Evolutionary conservation across 495 filamentous ascomycete species (phyloP).

Genomic region (Amphirosellinia nigrospora): DNA sequence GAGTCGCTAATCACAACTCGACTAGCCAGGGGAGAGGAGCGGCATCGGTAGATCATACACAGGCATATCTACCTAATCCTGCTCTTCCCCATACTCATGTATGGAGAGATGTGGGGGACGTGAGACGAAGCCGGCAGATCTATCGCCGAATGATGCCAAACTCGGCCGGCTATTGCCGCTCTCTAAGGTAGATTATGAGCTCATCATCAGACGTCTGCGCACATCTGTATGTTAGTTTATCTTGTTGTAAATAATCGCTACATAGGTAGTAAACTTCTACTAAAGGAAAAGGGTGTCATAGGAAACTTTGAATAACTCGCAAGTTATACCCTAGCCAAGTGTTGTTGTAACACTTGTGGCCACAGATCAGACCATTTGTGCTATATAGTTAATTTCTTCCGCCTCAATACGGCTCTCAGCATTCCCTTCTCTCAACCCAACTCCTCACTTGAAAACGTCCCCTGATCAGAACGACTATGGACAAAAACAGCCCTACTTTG

Average conservation of each 20-base stretch:
- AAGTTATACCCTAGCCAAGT: neutral
- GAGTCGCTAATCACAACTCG: neutral
- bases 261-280: neutral
- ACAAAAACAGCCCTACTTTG: conserved; percentile 59
- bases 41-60: neutral
- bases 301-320: neutral
- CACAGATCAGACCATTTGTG: neutral
- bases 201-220: neutral
- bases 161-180: neutral
- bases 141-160: neutral
- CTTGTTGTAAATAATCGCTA: neutral
- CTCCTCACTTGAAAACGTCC: neutral
- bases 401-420: neutral
- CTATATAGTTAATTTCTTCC: neutral
- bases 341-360: neutral
- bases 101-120: neutral
- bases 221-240: no score
- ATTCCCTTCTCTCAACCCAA: neutral
- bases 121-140: neutral
- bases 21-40: neutral
- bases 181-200: neutral
- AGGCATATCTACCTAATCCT: neutral
- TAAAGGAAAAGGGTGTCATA: neutral
- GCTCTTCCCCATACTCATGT: neutral
- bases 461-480: neutral